Evolutionary conservation across 2,329 filamentous ascomycete genomes (phyloP), one percentile per base, ranked within the genome.

Genomic region (Podosphaera xanthii): DNA sequence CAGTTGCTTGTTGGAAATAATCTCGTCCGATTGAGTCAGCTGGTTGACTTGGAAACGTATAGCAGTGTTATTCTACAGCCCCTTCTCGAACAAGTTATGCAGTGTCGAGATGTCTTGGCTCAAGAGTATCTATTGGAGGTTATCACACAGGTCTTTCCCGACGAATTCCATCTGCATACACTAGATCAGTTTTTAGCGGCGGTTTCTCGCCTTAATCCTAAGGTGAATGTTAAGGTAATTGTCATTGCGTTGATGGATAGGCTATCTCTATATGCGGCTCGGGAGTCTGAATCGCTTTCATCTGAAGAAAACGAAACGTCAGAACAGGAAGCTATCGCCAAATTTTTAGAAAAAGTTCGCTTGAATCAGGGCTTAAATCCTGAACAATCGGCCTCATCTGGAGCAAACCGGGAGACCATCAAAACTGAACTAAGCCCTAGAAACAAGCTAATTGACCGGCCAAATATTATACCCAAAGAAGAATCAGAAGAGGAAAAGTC

Each of bases 161-260:
- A 98, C 72, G 92, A 98, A 69, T 98, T 91, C 70, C 94, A 98
- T 71, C 80, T 98, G 31, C 90, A 98, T 69, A 98, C 92, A 0
- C 80, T 98, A 38, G 92, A 97, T 69, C 86, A 96, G 69, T 87
- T 98, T 70, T 81, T 98, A 40, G 92, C 86, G 7, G 92, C 92
- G 5, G 94, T 95, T 40, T 88, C 91, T 12, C 79, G 91, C 60
- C 76, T 98, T 44, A 96, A 98, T 67, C 92, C 91, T 0, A 87
- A 97, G 68, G 92, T 98, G 67, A 95, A 98, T 65, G 83, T 98
- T 72, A 98, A 98, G 74, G 86, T 87, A 54, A 98, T 98, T 60
- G 91, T 98, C 8, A 96, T 97, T 68, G 92, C 91, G 34, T 76
- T 98, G 61, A 98, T 98, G 94, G 91, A 98, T 69, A 82, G 92